Conservation (phyloP, 2,329 filamentous ascomycete genomes). For the Colletotrichum zoysiae region DNA sequence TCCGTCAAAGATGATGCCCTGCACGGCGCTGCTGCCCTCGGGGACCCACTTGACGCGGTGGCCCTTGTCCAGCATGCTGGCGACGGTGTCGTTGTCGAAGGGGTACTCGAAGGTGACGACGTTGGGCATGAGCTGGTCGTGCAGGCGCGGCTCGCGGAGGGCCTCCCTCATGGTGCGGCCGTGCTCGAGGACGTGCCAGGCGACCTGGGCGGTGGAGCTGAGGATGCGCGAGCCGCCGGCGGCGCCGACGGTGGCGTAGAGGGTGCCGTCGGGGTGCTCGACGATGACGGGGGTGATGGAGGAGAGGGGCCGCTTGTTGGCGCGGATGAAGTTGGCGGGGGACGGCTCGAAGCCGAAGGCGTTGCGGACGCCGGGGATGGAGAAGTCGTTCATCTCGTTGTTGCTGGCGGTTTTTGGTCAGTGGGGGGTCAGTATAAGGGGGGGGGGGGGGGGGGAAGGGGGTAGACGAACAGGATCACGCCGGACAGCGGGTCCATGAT, state of each 20-base stretch:
- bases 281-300: constrained; percentile 86
- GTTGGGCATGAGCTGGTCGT: constrained; percentile 86
- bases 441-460: constrained; percentile 56
- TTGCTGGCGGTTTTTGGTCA: constrained; percentile 55
- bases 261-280: constrained; percentile 69
- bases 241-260: constrained; percentile 79
- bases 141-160: constrained; percentile 75
- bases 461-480: constrained; percentile 72
- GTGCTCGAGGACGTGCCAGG: constrained; percentile 80
- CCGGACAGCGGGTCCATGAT: constrained; percentile 86
- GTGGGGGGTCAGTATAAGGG: constrained; percentile 8
- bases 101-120: constrained; percentile 74
- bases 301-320: constrained; percentile 85
- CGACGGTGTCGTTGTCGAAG: constrained; percentile 75
- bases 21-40: constrained; percentile 75
- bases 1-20: constrained; percentile 73
- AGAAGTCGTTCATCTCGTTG: constrained; percentile 84
- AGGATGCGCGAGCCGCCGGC: constrained; percentile 89
- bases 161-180: constrained; percentile 70
- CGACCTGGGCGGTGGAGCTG: constrained; percentile 79
- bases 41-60: constrained; percentile 80
- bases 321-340: constrained; percentile 83
- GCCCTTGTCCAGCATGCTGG: constrained; percentile 71
- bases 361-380: constrained; percentile 81
- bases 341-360: constrained; percentile 88